Percentiles rank a stretch among this genome's conserved stretches.
phyloP scores from a whole-genome alignment of 2,329 filamentous ascomycete species.

The Dothiorella sarmentorum region DNA sequence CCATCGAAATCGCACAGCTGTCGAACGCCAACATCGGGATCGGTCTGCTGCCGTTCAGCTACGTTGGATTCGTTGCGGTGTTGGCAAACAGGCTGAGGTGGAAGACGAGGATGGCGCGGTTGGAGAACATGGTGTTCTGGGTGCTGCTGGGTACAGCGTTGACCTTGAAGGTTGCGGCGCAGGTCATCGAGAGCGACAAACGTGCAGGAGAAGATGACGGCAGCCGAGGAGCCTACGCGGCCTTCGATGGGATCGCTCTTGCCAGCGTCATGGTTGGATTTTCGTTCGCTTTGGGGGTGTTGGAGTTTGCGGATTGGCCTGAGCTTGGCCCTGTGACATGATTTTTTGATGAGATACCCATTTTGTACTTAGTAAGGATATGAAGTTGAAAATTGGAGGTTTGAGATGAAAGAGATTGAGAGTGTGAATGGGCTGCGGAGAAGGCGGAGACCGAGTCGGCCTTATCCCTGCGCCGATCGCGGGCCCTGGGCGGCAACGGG shows the following conservation, averaged over 20 bases:
- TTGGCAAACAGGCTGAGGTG: conserved; percentile 23
- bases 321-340: background rate
- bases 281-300: conserved; percentile 27
- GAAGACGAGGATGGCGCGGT: conserved; percentile 25
- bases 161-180: conserved; percentile 30
- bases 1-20: conserved; percentile 34
- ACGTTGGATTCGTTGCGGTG: conserved; percentile 30
- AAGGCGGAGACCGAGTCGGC: background rate
- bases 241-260: conserved; percentile 33
- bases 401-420: background rate
- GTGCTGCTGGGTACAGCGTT: conserved; percentile 18
- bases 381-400: background rate
- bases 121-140: conserved; percentile 29
- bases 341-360: background rate
- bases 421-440: background rate
- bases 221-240: conserved; percentile 28
- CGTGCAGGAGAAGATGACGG: conserved; percentile 24
- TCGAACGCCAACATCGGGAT: conserved; percentile 30
- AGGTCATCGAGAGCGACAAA: conserved; percentile 28
- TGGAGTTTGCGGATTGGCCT: conserved; percentile 25
- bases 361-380: background rate
- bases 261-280: conserved; percentile 34
- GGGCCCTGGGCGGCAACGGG: background rate
- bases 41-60: conserved; percentile 34
- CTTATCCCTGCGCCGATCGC: background rate